Evolutionary conservation across 2,329 filamentous ascomycete genomes (phyloP).

Genomic region (Alternaria triticina): DNA sequence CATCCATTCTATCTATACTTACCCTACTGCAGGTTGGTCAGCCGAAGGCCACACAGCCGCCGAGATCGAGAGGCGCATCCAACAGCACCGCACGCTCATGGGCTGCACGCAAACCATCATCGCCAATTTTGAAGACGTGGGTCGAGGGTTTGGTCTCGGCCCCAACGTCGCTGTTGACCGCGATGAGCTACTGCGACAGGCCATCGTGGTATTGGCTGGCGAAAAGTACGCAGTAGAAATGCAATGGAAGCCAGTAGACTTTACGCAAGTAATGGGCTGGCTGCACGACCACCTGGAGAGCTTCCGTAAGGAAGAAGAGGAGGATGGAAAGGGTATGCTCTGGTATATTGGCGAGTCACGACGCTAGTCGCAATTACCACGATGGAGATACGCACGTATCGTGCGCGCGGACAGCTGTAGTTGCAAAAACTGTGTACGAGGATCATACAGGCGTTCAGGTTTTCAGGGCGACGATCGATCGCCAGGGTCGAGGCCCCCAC

Average conservation of each 20-base stretch:
- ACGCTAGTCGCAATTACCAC: neutral
- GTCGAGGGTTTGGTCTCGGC: slow-evolving; percentile 29
- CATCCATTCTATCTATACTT: slow-evolving; percentile 8
- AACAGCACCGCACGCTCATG: slow-evolving; percentile 44
- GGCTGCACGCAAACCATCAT: slow-evolving; percentile 40
- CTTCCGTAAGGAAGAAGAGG: slow-evolving; percentile 36
- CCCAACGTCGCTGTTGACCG: slow-evolving; percentile 26
- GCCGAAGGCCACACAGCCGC: slow-evolving; percentile 34
- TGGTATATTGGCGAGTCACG: slow-evolving; percentile 34
- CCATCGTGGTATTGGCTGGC: slow-evolving; percentile 41
- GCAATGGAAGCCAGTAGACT: slow-evolving; percentile 42
- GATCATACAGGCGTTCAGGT: slow-evolving; percentile 14
- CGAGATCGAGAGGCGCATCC: slow-evolving; percentile 41
- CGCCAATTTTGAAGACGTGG: slow-evolving; percentile 39
- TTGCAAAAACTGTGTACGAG: slow-evolving; percentile 13
- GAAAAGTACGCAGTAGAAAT: slow-evolving; percentile 40
- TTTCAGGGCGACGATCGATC: slow-evolving; percentile 10
- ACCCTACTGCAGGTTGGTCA: slow-evolving; percentile 35
- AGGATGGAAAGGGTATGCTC: slow-evolving; percentile 33
- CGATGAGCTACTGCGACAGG: slow-evolving; percentile 43
- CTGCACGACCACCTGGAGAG: slow-evolving; percentile 34
- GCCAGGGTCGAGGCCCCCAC: slow-evolving; percentile 7
- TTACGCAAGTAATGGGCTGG: slow-evolving; percentile 38
- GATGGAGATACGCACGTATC: slow-evolving; percentile 4
- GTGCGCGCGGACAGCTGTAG: neutral